These are phyloP conservation scores for Leccinum solheimii DNA, from an alignment of 1,284 basidiomycete genomes.

Conservation along the genomic window DNA sequence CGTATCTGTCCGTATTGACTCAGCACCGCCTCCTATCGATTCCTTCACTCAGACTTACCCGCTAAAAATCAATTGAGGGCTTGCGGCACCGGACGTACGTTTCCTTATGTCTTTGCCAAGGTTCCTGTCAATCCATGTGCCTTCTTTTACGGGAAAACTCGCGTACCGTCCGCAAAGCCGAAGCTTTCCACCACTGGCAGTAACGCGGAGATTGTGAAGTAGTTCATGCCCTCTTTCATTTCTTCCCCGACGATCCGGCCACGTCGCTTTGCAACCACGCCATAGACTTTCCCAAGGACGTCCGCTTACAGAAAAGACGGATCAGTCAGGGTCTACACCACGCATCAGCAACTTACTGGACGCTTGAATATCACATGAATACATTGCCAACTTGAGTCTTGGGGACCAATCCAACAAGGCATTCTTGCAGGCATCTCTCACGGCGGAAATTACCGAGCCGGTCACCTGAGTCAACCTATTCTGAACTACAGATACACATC, in stretches of 20 bases:
- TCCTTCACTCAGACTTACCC: conserved; percentile 54
- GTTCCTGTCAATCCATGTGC: conserved; percentile 8
- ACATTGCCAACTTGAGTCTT: conserved; percentile 96
- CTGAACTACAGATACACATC: conserved; percentile 48
- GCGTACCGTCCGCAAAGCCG: conserved; percentile 90
- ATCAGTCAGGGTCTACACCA: conserved; percentile 6
- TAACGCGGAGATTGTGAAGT: conserved; percentile 89
- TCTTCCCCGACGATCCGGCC: conserved; percentile 95
- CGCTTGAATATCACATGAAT: conserved; percentile 98
- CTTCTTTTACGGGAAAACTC: conserved; percentile 1
- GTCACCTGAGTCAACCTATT: conserved; percentile 75
- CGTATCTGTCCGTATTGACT: conserved; percentile 55
- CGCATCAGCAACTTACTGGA: conserved; percentile 65
- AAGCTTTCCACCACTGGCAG: conserved; percentile 98
- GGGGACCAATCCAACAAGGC: conserved; percentile 98
- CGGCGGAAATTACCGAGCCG: conserved; percentile 86
- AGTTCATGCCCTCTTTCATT: conserved; percentile 97
- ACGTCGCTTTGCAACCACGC: conserved; percentile 86
- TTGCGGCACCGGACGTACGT: conserved; percentile 94
- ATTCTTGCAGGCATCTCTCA: conserved; percentile 86
- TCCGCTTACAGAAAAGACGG: conserved; percentile 61
- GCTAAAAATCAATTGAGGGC: conserved; percentile 94
- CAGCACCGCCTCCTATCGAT: conserved; percentile 14
- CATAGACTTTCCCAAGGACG: conserved; percentile 97
- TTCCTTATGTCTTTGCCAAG: conserved; percentile 79